Percentiles rank a stretch among this genome's conserved stretches.
Evolutionary conservation across 768 basidiomycete species (phyloP).

Genomic region (Boletales sp.): DNA sequence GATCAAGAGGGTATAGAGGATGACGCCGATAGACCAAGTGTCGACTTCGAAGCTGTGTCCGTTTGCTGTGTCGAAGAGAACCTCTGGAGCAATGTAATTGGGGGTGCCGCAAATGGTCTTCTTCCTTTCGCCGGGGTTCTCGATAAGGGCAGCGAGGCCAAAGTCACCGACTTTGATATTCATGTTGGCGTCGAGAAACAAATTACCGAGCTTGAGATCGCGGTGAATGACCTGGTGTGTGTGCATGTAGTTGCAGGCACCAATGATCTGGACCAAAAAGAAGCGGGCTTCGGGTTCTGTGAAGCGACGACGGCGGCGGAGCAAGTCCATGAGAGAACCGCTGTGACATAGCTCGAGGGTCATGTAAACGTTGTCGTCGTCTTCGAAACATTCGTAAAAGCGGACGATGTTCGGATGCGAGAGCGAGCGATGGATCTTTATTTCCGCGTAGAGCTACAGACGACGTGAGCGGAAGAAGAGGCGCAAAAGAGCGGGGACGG

Average conservation of each 20-base stretch:
- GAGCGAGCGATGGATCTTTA: conserved; percentile 92
- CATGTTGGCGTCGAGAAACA: conserved; percentile 89
- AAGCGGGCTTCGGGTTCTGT: conserved; percentile 91
- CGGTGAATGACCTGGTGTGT: conserved; percentile 95
- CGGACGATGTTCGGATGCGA: conserved; percentile 89
- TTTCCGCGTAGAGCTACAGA: conserved; percentile 90
- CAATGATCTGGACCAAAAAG: conserved; percentile 92
- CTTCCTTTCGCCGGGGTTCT: conserved; percentile 94
- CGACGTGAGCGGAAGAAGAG: conserved; percentile 2
- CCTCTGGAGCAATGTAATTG: conserved; percentile 98
- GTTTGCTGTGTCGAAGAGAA: conserved; percentile 91
- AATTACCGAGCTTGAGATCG: conserved; percentile 93
- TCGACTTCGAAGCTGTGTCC: conserved; percentile 99
- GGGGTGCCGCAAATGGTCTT: conserved; percentile 99
- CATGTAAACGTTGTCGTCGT: conserved; percentile 95
- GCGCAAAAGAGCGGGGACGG: conserved; percentile 9
- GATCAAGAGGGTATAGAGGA: conserved; percentile 89
- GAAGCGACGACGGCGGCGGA: conserved; percentile 81
- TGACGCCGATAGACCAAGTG: conserved; percentile 96
- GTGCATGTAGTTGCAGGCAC: conserved; percentile 98
- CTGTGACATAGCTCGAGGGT: conserved; percentile 88
- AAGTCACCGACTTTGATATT: conserved; percentile 98
- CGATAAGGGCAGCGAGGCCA: conserved; percentile 93
- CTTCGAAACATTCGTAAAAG: conserved; percentile 95
- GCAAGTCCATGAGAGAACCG: conserved; percentile 88